Percentiles rank a stretch among this genome's conserved stretches.
These are phyloP conservation scores for Colletotrichum lupini DNA, from an alignment of 2,329 filamentous ascomycete species.

Conservation along the genomic window DNA sequence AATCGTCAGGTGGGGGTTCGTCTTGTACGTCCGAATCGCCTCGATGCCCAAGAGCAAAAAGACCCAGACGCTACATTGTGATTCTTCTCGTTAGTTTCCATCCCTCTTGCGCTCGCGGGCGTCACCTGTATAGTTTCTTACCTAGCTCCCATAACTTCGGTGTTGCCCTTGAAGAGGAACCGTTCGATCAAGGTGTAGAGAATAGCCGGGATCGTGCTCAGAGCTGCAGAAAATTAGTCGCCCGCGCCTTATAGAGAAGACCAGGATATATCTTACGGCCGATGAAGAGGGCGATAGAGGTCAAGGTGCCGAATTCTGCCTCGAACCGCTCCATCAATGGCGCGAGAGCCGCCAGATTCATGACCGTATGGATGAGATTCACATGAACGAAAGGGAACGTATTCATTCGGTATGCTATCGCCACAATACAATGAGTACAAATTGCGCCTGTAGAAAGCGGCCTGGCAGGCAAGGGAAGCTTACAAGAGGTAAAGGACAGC, in stretches of 20 bases:
- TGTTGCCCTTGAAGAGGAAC: conserved; percentile 77
- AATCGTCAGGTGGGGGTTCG: conserved; percentile 81
- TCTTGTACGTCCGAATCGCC: conserved; percentile 84
- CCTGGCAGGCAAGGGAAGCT: conserved; percentile 45
- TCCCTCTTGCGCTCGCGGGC: background rate
- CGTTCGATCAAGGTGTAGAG: conserved; percentile 85
- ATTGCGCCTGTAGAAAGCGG: background rate
- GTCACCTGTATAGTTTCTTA: conserved; percentile 50
- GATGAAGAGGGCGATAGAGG: conserved; percentile 86
- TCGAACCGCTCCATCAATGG: conserved; percentile 97
- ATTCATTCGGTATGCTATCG: conserved; percentile 87
- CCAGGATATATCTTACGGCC: conserved; percentile 76
- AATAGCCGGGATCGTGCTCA: conserved; percentile 84
- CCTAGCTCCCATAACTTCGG: conserved; percentile 84
- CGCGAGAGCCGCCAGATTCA: conserved; percentile 83
- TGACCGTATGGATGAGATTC: conserved; percentile 80
- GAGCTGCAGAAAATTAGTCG: conserved; percentile 59
- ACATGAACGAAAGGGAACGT: conserved; percentile 90
- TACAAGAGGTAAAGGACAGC: conserved; percentile 78
- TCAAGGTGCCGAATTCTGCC: conserved; percentile 89
- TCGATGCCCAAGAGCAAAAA: conserved; percentile 89
- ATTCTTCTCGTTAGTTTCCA: background rate
- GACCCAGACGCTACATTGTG: conserved; percentile 79
- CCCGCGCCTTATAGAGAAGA: background rate
- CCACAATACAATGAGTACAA: background rate